Evolutionary conservation across 2,329 filamentous ascomycete genomes (phyloP), one percentile per base, ranked within the genome.

Genomic region (Fusarium palustre): DNA sequence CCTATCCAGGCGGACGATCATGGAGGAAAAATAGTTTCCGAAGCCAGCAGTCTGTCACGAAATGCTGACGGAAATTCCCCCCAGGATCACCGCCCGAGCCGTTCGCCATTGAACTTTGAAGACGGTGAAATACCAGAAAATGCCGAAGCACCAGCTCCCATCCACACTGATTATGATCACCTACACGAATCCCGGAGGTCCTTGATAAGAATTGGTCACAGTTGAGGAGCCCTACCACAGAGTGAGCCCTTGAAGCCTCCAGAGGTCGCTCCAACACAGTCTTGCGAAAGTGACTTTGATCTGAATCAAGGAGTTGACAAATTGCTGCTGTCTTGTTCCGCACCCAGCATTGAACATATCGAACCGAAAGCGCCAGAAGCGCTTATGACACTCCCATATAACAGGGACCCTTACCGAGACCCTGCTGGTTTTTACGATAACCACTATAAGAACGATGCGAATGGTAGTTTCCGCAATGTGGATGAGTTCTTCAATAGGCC

Each of bases 91-190:
- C 18, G 13, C 11, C 13, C 6, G 7, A 31, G 5, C n/a, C 25
- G 20, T 20, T 18, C 36, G 1, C 7, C 7, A 10, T 43, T 20
- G 4, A n/a, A 8, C 1, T 5, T 24, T 13, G 36, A 33, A 15
- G 33, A 50, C 5, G 33, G 47, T 16, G 18, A 39, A 9, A 1
- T 39, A 8, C 18, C 7, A 10, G 33, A 39, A 12, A 12, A 11
- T 1, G 3, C 6, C 5, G 12, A 28, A 9, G 33, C 18, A 11
- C 7, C 13, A 3, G 4, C 10, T 16, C 4, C 11, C 4, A 4
- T 4, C 9, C 16, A 6, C 6, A 8, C 18, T 3, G 4, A 8
- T 3, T 18, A 28, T 5, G 47, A 20, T 2, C 5, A 38, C 18
- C 13, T 50, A 2, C 47, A 39, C 18, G 9, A 39, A 13, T 39